Percentiles rank a stretch among this genome's conserved stretches.
Evolutionary conservation across 805 yeast species (phyloP).

Genomic region (Myxozyma lipomycoides): DNA sequence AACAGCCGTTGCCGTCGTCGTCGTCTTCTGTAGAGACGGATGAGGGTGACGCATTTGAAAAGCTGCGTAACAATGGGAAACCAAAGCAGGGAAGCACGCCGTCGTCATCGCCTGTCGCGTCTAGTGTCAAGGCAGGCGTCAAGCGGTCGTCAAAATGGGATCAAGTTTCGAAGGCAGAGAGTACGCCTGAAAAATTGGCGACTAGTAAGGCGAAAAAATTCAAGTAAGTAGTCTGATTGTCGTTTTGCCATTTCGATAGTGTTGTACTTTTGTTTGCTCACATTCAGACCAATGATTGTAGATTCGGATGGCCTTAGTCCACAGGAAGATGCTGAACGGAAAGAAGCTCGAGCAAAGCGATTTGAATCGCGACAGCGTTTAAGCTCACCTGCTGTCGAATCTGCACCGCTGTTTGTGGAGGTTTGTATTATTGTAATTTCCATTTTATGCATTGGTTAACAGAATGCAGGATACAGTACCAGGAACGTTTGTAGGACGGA

Average conservation of each 20-base stretch:
- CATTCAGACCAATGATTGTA: too few species aligned
- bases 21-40: slow-evolving; percentile 1
- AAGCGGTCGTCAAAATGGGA: slow-evolving; percentile 26
- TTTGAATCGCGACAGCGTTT: slow-evolving; percentile 37
- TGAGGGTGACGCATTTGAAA: slow-evolving; percentile 13
- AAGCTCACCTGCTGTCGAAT: neutral
- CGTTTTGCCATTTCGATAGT: too few species aligned
- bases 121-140: neutral
- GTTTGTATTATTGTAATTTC: neutral
- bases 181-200: too few species aligned
- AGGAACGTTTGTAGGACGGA: slow-evolving; percentile 53
- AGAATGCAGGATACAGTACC: slow-evolving; percentile 12
- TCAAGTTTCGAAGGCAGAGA: slow-evolving; percentile 1
- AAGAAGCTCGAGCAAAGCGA: slow-evolving; percentile 45
- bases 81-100: neutral
- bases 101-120: too few species aligned
- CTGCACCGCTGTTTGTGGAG: neutral
- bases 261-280: too few species aligned
- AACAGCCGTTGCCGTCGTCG: slow-evolving; percentile 49
- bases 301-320: too few species aligned
- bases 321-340: slow-evolving; percentile 1
- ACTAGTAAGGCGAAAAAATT: too few species aligned
- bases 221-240: too few species aligned
- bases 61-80: slow-evolving; percentile 6
- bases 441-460: neutral